These are phyloP conservation scores for Hymenoscyphus albidus DNA, from an alignment of 2,329 filamentous ascomycete genomes.

Conservation along the genomic window DNA sequence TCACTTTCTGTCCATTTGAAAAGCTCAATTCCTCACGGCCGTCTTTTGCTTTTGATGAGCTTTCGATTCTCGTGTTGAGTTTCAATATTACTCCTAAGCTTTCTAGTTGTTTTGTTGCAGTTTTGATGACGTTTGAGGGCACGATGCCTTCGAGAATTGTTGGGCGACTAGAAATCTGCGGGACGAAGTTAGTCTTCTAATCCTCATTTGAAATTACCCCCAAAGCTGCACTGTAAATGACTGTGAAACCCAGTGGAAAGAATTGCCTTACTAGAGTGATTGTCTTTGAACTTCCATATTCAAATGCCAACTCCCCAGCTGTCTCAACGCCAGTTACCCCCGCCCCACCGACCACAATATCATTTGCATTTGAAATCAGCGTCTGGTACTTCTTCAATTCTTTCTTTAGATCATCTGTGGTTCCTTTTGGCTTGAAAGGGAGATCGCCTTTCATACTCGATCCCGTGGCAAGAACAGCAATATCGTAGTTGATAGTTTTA, in stretches of 20 bases:
- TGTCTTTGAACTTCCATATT: constrained; percentile 30
- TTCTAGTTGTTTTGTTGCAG: constrained; percentile 43
- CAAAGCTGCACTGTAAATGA: background rate
- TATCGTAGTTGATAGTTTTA: constrained; percentile 44
- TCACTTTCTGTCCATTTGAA: constrained; percentile 44
- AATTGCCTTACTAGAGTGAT: constrained; percentile 26
- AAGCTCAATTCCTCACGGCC: constrained; percentile 49
- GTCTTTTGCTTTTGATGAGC: constrained; percentile 36
- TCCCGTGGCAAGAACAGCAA: constrained; percentile 54
- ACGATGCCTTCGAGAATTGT: constrained; percentile 23
- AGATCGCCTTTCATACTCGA: constrained; percentile 40
- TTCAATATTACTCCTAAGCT: constrained; percentile 49
- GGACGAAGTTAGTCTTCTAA: background rate
- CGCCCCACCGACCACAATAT: constrained; percentile 35
- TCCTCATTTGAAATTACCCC: background rate
- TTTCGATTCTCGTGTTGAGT: constrained; percentile 41
- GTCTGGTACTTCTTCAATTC: constrained; percentile 26
- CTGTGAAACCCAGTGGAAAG: background rate
- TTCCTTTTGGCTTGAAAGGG: constrained; percentile 48
- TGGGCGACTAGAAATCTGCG: constrained; percentile 34
- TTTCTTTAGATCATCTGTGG: constrained; percentile 35
- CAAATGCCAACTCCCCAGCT: constrained; percentile 28
- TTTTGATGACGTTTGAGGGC: constrained; percentile 24
- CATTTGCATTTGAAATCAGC: constrained; percentile 26
- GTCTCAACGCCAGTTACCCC: constrained; percentile 37